Conservation (phyloP, 2,329 filamentous ascomycete species). For the Colletotrichum sp. region DNA sequence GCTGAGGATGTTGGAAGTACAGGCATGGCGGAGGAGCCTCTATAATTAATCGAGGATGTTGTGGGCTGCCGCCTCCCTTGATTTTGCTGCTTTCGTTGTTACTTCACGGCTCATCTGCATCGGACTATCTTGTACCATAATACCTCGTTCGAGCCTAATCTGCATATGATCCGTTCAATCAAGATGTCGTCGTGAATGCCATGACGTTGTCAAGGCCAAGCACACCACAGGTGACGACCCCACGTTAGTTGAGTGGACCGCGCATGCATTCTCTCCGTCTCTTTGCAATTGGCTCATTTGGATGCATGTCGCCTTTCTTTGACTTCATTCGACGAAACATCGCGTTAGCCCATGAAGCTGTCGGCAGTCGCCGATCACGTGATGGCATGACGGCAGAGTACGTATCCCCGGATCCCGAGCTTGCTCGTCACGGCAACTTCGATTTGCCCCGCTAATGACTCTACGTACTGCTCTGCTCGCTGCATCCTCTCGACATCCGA, state of each 20-base stretch:
- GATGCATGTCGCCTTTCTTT: background rate
- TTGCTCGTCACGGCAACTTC: constrained; percentile 28
- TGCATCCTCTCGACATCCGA: constrained; percentile 35
- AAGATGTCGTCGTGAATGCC: background rate
- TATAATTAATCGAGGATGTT: constrained; percentile 28
- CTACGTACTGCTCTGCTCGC: constrained; percentile 31
- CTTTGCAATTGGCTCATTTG: background rate
- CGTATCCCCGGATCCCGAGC: constrained; percentile 13
- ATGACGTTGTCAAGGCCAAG: background rate
- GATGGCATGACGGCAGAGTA: background rate
- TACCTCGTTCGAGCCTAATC: constrained; percentile 17
- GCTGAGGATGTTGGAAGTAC: constrained; percentile 24
- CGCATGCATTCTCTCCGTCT: background rate
- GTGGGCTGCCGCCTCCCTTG: constrained; percentile 3
- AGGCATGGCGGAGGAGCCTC: constrained; percentile 22
- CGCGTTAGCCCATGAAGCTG: constrained; percentile 21
- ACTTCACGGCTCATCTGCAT: constrained; percentile 17
- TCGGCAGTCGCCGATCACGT: constrained; percentile 12
- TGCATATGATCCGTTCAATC: constrained; percentile 15
- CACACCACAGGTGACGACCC: background rate
- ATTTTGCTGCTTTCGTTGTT: background rate
- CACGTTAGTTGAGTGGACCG: background rate
- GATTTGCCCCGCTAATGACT: constrained; percentile 43
- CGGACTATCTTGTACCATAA: constrained; percentile 19
- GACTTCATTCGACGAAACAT: background rate